Conservation (phyloP, 1,284 basidiomycete genomes). For the Cutaneotrichosporon sp. region DNA sequence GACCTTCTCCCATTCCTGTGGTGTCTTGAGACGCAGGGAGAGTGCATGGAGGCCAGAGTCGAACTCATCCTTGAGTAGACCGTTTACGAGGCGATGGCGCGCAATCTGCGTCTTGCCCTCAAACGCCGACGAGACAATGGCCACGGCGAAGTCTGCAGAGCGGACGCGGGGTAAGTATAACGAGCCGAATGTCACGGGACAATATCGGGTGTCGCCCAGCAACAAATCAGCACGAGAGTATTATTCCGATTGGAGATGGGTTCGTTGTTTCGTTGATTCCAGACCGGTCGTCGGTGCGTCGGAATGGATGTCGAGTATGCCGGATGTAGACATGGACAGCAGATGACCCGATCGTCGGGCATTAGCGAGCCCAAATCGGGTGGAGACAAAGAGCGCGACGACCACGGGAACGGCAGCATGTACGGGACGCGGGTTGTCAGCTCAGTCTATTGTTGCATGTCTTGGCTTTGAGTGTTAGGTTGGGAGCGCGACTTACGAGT, state of each 20-base stretch:
- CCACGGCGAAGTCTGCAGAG: slow-evolving; percentile 46
- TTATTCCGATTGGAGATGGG: no score
- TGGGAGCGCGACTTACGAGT: slow-evolving; percentile 38
- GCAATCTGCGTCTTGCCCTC: slow-evolving; percentile 42
- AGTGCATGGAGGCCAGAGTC: slow-evolving; percentile 48
- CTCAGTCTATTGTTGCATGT: no score
- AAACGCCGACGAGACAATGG: slow-evolving; percentile 43
- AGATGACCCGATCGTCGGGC: no score
- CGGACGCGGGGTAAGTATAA: neutral
- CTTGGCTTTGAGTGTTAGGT: no score
- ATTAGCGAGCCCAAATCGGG: no score
- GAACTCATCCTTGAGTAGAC: slow-evolving; percentile 47
- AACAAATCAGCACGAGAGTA: no score
- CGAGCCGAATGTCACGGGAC: no score
- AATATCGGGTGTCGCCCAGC: no score
- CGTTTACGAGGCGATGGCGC: slow-evolving; percentile 48
- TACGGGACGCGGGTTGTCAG: neutral
- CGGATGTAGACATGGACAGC: no score
- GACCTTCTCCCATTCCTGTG: slow-evolving; percentile 41
- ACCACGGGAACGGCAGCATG: slow-evolving; percentile 43
- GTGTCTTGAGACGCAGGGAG: slow-evolving; percentile 46
- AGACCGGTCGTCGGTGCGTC: no score
- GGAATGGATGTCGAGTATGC: no score
- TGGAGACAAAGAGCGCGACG: slow-evolving; percentile 44
- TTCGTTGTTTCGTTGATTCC: no score